phyloP scores from a whole-genome alignment of 2,329 filamentous ascomycete genomes.

The Alternaria alternata region DNA sequence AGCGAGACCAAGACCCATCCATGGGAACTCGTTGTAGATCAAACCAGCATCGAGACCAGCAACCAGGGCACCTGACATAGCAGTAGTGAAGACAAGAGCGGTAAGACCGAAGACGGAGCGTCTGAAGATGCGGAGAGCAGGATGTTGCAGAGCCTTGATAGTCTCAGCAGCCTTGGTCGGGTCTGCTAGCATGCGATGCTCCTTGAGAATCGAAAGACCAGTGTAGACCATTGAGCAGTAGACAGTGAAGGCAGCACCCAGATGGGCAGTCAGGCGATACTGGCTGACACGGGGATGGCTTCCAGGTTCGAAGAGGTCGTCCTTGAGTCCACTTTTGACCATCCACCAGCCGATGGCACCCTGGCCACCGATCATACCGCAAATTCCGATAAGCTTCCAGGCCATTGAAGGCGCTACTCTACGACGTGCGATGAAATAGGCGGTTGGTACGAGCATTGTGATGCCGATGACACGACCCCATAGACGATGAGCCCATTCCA shows the following conservation, averaged over 20 bases:
- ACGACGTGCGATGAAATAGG: slow-evolving; percentile 85
- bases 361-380: slow-evolving; percentile 89
- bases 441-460: slow-evolving; percentile 84
- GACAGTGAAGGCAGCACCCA: slow-evolving; percentile 89
- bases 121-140: slow-evolving; percentile 76
- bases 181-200: slow-evolving; percentile 73
- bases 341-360: slow-evolving; percentile 99
- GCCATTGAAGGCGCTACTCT: slow-evolving; percentile 83
- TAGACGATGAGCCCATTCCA: slow-evolving; percentile 97
- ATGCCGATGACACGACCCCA: slow-evolving; percentile 94
- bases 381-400: slow-evolving; percentile 79
- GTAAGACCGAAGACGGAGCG: slow-evolving; percentile 75
- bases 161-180: slow-evolving; percentile 68
- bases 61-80: slow-evolving; percentile 92
- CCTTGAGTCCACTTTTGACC: slow-evolving; percentile 95
- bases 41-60: slow-evolving; percentile 94
- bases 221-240: slow-evolving; percentile 95
- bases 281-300: slow-evolving; percentile 92
- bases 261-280: slow-evolving; percentile 88
- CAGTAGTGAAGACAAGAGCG: slow-evolving; percentile 83
- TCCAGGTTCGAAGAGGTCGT: slow-evolving; percentile 91
- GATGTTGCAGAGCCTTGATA: slow-evolving; percentile 67
- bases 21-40: slow-evolving; percentile 99
- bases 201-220: slow-evolving; percentile 82
- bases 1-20: slow-evolving; percentile 85